Base-by-base conservation (phyloP, 768 basidiomycete species). In the Rickenella mellea region DNA sequence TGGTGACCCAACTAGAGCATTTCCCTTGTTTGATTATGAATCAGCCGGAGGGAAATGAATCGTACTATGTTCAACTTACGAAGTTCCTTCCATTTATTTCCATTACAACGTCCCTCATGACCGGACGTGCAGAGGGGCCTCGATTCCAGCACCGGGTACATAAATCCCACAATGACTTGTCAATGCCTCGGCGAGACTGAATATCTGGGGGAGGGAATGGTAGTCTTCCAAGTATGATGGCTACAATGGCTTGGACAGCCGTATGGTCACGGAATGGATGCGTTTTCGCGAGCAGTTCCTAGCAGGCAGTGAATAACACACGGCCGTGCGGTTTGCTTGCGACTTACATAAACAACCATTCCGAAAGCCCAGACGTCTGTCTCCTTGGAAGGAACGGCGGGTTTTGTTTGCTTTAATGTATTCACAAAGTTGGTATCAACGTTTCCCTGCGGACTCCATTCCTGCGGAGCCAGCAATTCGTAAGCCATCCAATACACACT, bases 331-430 rank as follows among this genome's bases (percentile, higher is more conserved):
- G 15, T 17, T 15, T 6, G 15, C 7, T 10, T 11, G 24, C 9
- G 15, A 5, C 33, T 36, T 22, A 36, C 33, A 17, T 19, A 36
- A 15, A 36, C 15, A 17, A 22, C 24, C 43, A 45, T 45, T 30
- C 26, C 43, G 21, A 45, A 30, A 20, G 43, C 25, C 39, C 39
- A 45, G 10, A 41, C 20, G 26, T 45, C 43, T 11, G n/a, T 45
- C 25, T 41, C 39, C 15, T 20, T 21, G 11, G 15, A 36, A 22
- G 19, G 24, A 36, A 22, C 19, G n/a, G n/a, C n/a, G n/a, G n/a
- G n/a, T n/a, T n/a, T n/a, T n/a, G n/a, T n/a, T n/a, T n/a, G n/a
- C n/a, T n/a, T n/a, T n/a, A n/a, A n/a, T 11, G 33, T 36, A 3
- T 17, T 19, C 5, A 22, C 5, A 10, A 19, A 22, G 11, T 8